Base-by-base conservation (phyloP, 2,329 filamentous ascomycete species). In the Gnomoniopsis sp. region DNA sequence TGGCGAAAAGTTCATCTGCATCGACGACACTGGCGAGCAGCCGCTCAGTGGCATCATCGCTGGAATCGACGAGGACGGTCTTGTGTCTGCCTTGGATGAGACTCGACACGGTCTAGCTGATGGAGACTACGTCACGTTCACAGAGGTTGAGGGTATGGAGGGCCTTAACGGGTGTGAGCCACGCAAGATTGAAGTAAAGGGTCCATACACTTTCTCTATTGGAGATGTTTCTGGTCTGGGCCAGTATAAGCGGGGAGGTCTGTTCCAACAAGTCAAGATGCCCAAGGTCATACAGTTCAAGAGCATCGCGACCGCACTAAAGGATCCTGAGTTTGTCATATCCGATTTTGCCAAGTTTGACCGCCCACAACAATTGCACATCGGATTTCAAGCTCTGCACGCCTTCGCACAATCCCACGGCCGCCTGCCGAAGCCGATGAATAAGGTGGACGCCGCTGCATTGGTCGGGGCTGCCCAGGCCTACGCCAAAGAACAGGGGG, bases 271-370 rank as follows among this genome's bases (percentile, higher is more conserved):
- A 74, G 95, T 98, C 74, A 99, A 98, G 83, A 97, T 97, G 93
- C 95, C 95, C 53, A 96, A 95, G 77, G 85, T 91, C 56, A 76
- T 98, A 68, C 85, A 95, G 71, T 99, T 98, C 76, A 90, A 96
- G 77, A 81, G 86, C 44, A 84, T 97, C 58, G 87, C 87, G 46
- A 78, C 85, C 54, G 85, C 96, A 61, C 75, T 97, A 58, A 91
- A 91, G 74, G 89, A 91, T 59, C 95, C 95, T 2, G 93, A 97
- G 68, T 86, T 96, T 64, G 77, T 98, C 68, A 85, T 96, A 61
- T 96, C 95, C 22, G 95, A 99, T 72, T 99, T 93, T 70, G 95
- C 95, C 75, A 99, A 99, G 75, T 98, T 97, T 65, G 95, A 98
- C 73, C 89, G 95, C 49, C 95, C 95, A 1, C 86, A 89, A 65